Evolutionary conservation across 352 stramenopile species (phyloP), one percentile per base, ranked within the genome.

Genomic region (Pythium phragmiticola): DNA sequence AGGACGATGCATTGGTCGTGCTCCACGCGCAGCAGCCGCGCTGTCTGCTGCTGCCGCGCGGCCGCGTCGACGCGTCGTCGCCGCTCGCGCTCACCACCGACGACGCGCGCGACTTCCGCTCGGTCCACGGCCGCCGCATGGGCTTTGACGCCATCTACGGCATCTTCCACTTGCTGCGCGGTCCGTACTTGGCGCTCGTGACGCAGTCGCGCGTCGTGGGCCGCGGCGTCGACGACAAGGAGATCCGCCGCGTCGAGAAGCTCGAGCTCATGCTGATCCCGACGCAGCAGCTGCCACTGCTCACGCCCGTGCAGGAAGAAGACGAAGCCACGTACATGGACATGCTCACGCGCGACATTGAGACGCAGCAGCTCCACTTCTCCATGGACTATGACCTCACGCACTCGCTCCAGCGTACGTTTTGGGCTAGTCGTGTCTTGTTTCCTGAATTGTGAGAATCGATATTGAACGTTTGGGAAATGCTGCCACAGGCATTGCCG

Each of bases 111-210:
- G 73, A 86, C 50, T 77, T 84, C 47, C 76, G 77, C 65, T 81
- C 88, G 48, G 50, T 89, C 53, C 81, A 92, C 65, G 83, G 85
- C 8, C 83, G 85, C 16, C 80, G 78, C 55, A 86, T 94, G 78
- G 67, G 60, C 41, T 91, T 92, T 39, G 81, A 92, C 68, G 83
- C 80, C 33, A 88, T 94, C 65, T 94, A 89, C 69, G 82, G 84
- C 65, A 74, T 94, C 43, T 90, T 88, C 68, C 77, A 59, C 66
- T 66, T 92, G 68, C 72, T 92, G 30, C 75, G 77, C 2, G 82
- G 84, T 0, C 80, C 76, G 14, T 94, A 92, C 60, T 50, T 94
- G 42, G 82, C 84, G 26, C 70, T 92, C 12, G 83, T 90, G 43
- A 92, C 82, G 53, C 74, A 88, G 49, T 89, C 79, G 37, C 86